A percentile compares a stretch with the other conserved stretches of the same genome.
These are phyloP conservation scores for Besnoitia besnoiti DNA, from an alignment of 169 alveolate genomes.

Conservation along the genomic window DNA sequence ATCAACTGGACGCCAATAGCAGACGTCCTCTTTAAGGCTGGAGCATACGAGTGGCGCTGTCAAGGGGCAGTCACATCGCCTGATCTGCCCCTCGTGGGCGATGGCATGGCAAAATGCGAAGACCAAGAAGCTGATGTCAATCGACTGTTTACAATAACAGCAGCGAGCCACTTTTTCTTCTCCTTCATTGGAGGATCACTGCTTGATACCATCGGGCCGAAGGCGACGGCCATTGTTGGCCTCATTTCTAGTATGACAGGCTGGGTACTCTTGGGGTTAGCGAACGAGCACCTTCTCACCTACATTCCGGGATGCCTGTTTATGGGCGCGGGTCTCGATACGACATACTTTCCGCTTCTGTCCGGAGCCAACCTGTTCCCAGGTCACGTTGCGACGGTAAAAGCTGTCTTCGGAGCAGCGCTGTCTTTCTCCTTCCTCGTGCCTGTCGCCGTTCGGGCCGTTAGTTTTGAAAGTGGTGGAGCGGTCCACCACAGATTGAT, in stretches of 20 bases:
- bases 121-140: slow-evolving; percentile 29
- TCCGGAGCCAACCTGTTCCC: slow-evolving; percentile 50
- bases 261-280: slow-evolving; percentile 17
- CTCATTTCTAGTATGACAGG: background rate
- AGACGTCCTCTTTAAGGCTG: slow-evolving; percentile 29
- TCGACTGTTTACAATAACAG: slow-evolving; percentile 14
- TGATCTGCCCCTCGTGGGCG: background rate
- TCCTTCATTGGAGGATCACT: slow-evolving; percentile 27
- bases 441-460: slow-evolving; percentile 28
- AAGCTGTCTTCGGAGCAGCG: slow-evolving; percentile 35
- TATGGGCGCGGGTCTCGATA: slow-evolving; percentile 42
- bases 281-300: background rate
- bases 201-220: slow-evolving; percentile 34
- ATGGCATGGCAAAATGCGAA: background rate
- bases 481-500: background rate
- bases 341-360: slow-evolving; percentile 30
- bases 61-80: background rate
- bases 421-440: slow-evolving; percentile 5
- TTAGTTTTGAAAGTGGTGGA: background rate
- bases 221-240: slow-evolving; percentile 20
- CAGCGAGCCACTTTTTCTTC: slow-evolving; percentile 32
- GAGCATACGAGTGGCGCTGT: slow-evolving; percentile 38
- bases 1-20: slow-evolving; percentile 49
- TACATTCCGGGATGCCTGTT: slow-evolving; percentile 30
- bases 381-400: slow-evolving; percentile 33